A percentile compares a stretch with the other conserved stretches of the same genome.
phyloP scores from a whole-genome alignment of 345 rosid genomes.

The Schrenkiella parvula region DNA sequence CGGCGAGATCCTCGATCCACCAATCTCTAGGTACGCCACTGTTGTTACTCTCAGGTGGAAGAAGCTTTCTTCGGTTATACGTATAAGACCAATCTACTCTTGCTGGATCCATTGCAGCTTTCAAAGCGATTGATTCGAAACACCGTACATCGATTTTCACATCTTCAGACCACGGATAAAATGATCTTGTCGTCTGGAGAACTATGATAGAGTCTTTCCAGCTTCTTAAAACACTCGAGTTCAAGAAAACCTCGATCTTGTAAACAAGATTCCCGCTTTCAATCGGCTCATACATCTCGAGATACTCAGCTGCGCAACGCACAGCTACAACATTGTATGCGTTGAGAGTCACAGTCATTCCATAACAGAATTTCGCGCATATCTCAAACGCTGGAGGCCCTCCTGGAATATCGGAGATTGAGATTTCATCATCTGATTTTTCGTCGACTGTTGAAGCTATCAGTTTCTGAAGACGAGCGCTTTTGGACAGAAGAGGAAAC shows the following conservation, averaged over 20 bases:
- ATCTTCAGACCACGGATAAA: slow-evolving; percentile 56
- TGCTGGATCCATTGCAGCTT: slow-evolving; percentile 47
- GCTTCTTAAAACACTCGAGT: slow-evolving; percentile 59
- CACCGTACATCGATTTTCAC: slow-evolving; percentile 50
- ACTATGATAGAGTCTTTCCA: slow-evolving; percentile 78
- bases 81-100: slow-evolving; percentile 76
- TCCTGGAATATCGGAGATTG: slow-evolving; percentile 69
- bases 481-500: slow-evolving; percentile 75
- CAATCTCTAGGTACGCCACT: slow-evolving; percentile 61
- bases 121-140: slow-evolving; percentile 59
- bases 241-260: slow-evolving; percentile 72
- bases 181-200: slow-evolving; percentile 50
- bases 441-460: slow-evolving; percentile 42
- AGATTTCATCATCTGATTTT: slow-evolving; percentile 48
- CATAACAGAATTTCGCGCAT: slow-evolving; percentile 90
- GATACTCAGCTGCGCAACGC: slow-evolving; percentile 80
- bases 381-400: slow-evolving; percentile 83
- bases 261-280: slow-evolving; percentile 70
- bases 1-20: slow-evolving; percentile 75
- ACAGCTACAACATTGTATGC: slow-evolving; percentile 82
- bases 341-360: slow-evolving; percentile 83
- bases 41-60: slow-evolving; percentile 30
- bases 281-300: slow-evolving; percentile 57
- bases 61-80: slow-evolving; percentile 57
- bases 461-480: slow-evolving; percentile 59